Evolutionary conservation across 2,329 filamentous ascomycete species (phyloP), one percentile per base, ranked within the genome.

Genomic region (Fusarium metavorans): DNA sequence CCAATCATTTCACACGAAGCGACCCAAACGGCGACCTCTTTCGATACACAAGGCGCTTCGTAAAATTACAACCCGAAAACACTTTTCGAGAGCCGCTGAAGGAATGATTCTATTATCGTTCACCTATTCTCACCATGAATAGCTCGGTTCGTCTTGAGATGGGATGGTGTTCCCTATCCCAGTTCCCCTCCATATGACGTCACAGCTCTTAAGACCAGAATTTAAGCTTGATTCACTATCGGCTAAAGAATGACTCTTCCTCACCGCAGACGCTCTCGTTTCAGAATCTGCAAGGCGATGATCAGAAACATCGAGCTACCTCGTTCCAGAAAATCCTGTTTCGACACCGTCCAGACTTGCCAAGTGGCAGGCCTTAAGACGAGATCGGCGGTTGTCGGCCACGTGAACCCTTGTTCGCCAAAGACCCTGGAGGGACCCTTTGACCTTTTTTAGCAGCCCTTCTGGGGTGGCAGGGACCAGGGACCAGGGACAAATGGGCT

Each of bases 291-390:
- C 73, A 76, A 10, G 52, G 25, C 41, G 73, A 64, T 39, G 73
- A 75, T 76, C 70, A 66, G 70, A 73, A 73, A 71, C 66, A 63
- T 35, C 35, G 48, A 60, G 37, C 66, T 71, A 60, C 61, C 54
- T 66, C 27, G 54, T 77, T 71, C 50, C 57, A 73, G 71, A 73
- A 76, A 78, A 74, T 71, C 62, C 64, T 71, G 70, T 78, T 78
- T 73, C 71, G 66, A 59, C 23, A 48, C 6, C 8, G 43, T 48
- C 37, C 59, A 56, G 60, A 66, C 64, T 70, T 63, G 68, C 43
- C 58, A 59, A 69, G 70, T 74, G 66, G 68, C 68, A 30, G 48
- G 48, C 18, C 18, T 32, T 76, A 75, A 66, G 72, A 69, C 37
- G 70, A 73, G 70, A 78, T 78, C 70, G 54, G 67, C 74, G 72